These are phyloP conservation scores for Scleroderma bovista DNA, from an alignment of 768 basidiomycete species.

Conservation along the genomic window DNA sequence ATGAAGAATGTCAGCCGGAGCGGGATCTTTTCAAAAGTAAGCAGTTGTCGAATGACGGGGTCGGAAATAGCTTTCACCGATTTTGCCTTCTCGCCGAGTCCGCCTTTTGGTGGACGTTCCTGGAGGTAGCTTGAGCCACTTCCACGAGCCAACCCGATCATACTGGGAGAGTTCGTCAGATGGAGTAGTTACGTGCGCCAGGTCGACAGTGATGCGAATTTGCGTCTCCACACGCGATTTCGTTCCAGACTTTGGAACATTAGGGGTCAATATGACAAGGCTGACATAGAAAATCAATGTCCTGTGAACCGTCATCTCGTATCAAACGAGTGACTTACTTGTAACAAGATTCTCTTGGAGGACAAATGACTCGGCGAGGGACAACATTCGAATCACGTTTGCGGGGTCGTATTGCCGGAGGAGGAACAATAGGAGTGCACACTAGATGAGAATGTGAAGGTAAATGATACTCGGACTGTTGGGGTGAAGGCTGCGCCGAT, in stretches of 20 bases:
- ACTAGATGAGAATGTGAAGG: conserved; percentile 35
- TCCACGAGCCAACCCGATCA: conserved; percentile 85
- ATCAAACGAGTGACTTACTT: conserved; percentile 44
- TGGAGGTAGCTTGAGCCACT: conserved; percentile 75
- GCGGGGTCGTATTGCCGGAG: conserved; percentile 54
- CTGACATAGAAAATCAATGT: conserved; percentile 32
- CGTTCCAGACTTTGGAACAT: conserved; percentile 74
- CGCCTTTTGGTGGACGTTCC: conserved; percentile 82
- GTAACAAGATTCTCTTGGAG: conserved; percentile 69
- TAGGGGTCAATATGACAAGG: conserved; percentile 77
- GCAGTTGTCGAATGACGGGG: conserved; percentile 3
- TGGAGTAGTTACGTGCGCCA: conserved; percentile 60
- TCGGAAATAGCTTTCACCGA: conserved; percentile 43
- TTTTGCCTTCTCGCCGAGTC: conserved; percentile 78
- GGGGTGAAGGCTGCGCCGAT: conserved; percentile 23
- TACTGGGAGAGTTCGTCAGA: conserved; percentile 59
- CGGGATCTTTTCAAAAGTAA: conserved; percentile 48
- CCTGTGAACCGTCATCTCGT: conserved; percentile 11
- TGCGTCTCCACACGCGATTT: conserved; percentile 96
- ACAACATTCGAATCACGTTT: conserved; percentile 46
- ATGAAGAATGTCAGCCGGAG: conserved; percentile 63
- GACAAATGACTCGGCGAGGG: conserved; percentile 59
- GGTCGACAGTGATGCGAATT: conserved; percentile 77
- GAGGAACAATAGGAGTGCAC: conserved; percentile 60
- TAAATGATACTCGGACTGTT: conserved; percentile 28